A percentile compares a stretch with the other conserved stretches of the same genome.
Conservation (phyloP, 441 rosid species). For the Mallotus repandus region DNA sequence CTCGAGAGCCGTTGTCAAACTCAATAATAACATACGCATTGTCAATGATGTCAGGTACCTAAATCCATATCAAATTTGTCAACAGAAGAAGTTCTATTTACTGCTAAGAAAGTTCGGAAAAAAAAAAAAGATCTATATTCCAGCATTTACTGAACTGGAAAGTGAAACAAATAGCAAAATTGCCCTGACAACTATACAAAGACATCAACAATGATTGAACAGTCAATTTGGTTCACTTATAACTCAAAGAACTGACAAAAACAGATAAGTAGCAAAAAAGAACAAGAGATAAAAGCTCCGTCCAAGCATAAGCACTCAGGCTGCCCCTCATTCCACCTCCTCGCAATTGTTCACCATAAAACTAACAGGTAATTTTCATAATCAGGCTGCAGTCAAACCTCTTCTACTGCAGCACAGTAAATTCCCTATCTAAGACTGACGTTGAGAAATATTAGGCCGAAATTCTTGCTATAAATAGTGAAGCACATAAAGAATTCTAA, state of each 20-base stretch:
- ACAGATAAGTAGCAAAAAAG: background rate
- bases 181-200: background rate
- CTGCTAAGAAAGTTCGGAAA: background rate
- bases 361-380: background rate
- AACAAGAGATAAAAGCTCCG: background rate
- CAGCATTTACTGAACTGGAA: background rate
- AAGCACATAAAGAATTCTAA: background rate
- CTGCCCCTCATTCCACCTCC: background rate
- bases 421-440: background rate
- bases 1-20: conserved; percentile 87
- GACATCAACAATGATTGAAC: background rate
- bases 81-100: background rate
- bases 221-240: background rate
- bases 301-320: background rate
- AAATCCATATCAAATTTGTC: conserved; percentile 23
- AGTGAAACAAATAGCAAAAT: background rate
- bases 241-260: background rate
- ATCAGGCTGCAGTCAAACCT: background rate
- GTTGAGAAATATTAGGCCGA: background rate
- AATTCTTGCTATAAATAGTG: background rate
- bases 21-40: conserved; percentile 84
- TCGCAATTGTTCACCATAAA: background rate
- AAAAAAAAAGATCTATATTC: too few relatives aligned
- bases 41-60: conserved; percentile 94
- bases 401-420: background rate